Evolutionary conservation across 2,329 filamentous ascomycete genomes (phyloP).

Genomic region (Xylariales sp.): DNA sequence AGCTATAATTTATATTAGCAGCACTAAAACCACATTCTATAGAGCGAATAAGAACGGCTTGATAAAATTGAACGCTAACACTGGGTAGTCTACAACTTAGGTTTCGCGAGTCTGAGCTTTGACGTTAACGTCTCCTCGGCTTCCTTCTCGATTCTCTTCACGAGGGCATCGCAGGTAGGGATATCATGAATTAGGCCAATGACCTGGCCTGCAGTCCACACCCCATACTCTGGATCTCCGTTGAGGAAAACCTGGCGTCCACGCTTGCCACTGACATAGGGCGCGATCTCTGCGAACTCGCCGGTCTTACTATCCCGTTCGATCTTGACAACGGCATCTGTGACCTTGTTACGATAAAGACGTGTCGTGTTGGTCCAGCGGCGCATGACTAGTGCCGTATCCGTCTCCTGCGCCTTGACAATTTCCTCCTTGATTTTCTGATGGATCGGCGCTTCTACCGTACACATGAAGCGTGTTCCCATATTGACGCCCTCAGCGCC

Average conservation of each 20-base stretch:
- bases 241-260: conserved; percentile 92
- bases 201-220: conserved; percentile 97
- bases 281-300: conserved; percentile 89
- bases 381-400: conserved; percentile 88
- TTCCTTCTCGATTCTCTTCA: conserved; percentile 81
- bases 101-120: conserved; percentile 65
- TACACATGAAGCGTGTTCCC: conserved; percentile 98
- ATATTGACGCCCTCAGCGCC: conserved; percentile 97
- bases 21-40: background rate
- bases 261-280: conserved; percentile 88
- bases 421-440: conserved; percentile 94
- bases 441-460: conserved; percentile 92
- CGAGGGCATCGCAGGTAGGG: conserved; percentile 76
- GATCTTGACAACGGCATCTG: conserved; percentile 81
- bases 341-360: conserved; percentile 90
- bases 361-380: conserved; percentile 94
- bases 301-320: conserved; percentile 85
- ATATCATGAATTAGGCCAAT: conserved; percentile 90
- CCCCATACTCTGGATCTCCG: conserved; percentile 89
- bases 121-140: conserved; percentile 74
- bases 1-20: conserved; percentile 4
- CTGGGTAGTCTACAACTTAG: conserved; percentile 64
- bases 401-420: conserved; percentile 86
- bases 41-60: background rate
- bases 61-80: conserved; percentile 8